A percentile compares a stretch with the other conserved stretches of the same genome.
phyloP scores from a whole-genome alignment of 176 grass and related monocot genomes.

The Musa schizocarpa region DNA sequence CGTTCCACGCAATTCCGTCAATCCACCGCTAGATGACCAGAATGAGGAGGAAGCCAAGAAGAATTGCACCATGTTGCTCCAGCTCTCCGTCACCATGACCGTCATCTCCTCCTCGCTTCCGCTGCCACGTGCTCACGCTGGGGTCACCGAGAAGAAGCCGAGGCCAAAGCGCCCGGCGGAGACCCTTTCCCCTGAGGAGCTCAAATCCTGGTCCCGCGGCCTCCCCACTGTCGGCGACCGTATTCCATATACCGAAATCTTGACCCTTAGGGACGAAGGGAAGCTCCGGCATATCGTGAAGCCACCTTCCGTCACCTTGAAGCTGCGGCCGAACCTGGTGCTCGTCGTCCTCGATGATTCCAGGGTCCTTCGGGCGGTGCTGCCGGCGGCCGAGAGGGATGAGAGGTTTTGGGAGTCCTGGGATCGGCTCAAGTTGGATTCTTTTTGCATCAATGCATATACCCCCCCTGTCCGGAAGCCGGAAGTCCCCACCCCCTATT shows the following conservation, averaged over 20 bases:
- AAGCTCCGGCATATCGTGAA: conserved; percentile 25
- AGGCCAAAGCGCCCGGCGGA: conserved; percentile 1
- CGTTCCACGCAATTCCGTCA: neutral
- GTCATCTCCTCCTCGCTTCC: conserved; percentile 17
- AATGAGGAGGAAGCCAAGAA: neutral
- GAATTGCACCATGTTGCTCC: neutral
- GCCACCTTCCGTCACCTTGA: conserved; percentile 14
- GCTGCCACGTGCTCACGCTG: conserved; percentile 3
- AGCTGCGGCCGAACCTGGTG: conserved; percentile 4
- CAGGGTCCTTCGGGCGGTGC: conserved; percentile 20
- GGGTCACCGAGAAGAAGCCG: conserved; percentile 24
- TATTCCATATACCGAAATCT: conserved; percentile 22
- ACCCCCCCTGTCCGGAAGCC: conserved; percentile 18
- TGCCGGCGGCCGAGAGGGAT: conserved; percentile 18
- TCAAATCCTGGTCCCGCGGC: conserved; percentile 18
- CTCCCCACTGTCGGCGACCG: conserved; percentile 15
- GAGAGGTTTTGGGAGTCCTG: conserved; percentile 25
- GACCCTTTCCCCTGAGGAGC: conserved; percentile 16
- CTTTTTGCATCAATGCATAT: conserved; percentile 26
- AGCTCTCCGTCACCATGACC: conserved; percentile 11
- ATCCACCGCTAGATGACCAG: neutral
- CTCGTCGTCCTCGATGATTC: conserved; percentile 20
- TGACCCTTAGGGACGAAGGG: conserved; percentile 17
- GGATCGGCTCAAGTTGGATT: conserved; percentile 24
- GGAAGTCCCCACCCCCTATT: conserved; percentile 17